A percentile compares a stretch with the other conserved stretches of the same genome.
Conservation (phyloP, 768 basidiomycete species). For the Daedaleopsis sinensis region DNA sequence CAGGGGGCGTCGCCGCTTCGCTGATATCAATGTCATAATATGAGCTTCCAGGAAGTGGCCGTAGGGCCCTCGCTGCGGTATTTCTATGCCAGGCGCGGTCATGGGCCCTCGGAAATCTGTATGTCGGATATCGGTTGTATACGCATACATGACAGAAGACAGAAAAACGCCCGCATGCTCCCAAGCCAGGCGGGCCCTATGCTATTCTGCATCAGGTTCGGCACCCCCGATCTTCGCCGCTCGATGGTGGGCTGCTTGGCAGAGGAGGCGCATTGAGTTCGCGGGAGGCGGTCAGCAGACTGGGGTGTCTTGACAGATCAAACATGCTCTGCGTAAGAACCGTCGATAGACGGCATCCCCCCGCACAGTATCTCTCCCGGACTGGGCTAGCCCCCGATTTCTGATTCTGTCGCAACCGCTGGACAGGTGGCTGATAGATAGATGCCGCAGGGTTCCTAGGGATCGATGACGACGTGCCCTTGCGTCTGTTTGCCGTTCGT, state of each 20-base stretch:
- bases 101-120: constrained; percentile 1
- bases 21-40: constrained; percentile 16
- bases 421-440: constrained; percentile 17
- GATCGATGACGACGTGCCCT: background rate
- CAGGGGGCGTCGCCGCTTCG: constrained; percentile 8
- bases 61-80: background rate
- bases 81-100: background rate
- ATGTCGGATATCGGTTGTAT: constrained; percentile 2
- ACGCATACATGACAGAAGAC: constrained; percentile 3
- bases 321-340: constrained; percentile 5
- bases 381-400: constrained; percentile 13
- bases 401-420: constrained; percentile 15
- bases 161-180: constrained; percentile 1
- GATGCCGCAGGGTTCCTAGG: background rate
- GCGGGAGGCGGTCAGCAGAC: background rate
- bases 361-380: constrained; percentile 6
- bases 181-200: background rate
- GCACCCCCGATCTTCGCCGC: constrained; percentile 1
- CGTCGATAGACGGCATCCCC: constrained; percentile 11
- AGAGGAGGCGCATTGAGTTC: background rate
- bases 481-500: background rate
- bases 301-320: constrained; percentile 14
- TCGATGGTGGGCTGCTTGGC: constrained; percentile 1
- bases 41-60: constrained; percentile 16
- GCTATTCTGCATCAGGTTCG: background rate